A percentile compares a stretch with the other conserved stretches of the same genome.
Evolutionary conservation across 495 filamentous ascomycete genomes (phyloP).

Genomic region (Rostrohypoxylon terebratum): DNA sequence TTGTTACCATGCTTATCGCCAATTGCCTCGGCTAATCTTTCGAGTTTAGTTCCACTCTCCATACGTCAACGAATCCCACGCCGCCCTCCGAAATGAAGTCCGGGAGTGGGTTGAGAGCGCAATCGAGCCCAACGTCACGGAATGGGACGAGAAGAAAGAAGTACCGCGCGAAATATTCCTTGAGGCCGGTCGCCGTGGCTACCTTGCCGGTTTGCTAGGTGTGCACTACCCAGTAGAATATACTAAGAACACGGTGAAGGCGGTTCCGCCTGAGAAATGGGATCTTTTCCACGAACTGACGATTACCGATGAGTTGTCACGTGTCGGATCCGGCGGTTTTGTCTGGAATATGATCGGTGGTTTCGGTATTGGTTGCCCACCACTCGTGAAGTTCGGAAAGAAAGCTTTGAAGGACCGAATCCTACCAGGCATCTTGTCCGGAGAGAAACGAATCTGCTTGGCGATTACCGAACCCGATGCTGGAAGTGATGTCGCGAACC

Average conservation of each 20-base stretch:
- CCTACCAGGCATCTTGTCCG: conserved; percentile 82
- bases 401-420: conserved; percentile 83
- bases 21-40: conserved; percentile 11
- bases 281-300: conserved; percentile 98
- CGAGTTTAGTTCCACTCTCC: conserved; percentile 90
- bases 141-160: conserved; percentile 95
- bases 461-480: conserved; percentile 69
- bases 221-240: conserved; percentile 81
- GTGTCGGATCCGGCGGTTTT: conserved; percentile 87
- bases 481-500: conserved; percentile 85
- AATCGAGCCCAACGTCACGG: conserved; percentile 90
- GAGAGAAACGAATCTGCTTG: conserved; percentile 93
- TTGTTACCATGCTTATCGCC: not conserved
- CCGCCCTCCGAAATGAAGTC: conserved; percentile 86
- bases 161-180: conserved; percentile 92
- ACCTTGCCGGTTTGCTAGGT: conserved; percentile 89
- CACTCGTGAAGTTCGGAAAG: conserved; percentile 91
- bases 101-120: conserved; percentile 91
- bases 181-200: conserved; percentile 92
- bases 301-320: conserved; percentile 91
- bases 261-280: conserved; percentile 89
- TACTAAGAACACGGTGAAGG: conserved; percentile 74
- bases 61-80: conserved; percentile 94
- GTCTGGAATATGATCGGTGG: conserved; percentile 99
- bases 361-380: conserved; percentile 93